A percentile compares a stretch with the other conserved stretches of the same genome.
phyloP scores from a whole-genome alignment of 2,329 filamentous ascomycete species.

The Didymella segeticola region DNA sequence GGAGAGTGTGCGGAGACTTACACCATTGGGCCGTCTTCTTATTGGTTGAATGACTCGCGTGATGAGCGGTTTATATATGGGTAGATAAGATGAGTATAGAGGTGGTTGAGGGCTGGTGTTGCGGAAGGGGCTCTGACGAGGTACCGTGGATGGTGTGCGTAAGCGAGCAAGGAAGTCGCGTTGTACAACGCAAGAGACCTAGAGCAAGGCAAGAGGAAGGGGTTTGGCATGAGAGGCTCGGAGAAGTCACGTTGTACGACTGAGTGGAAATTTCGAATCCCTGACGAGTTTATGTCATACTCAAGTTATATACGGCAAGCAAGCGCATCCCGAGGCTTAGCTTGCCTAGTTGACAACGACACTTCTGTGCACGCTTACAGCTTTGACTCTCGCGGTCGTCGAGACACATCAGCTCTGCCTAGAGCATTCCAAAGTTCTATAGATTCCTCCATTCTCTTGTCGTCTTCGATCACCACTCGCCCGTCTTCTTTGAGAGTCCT shows the following conservation, averaged over 20 bases:
- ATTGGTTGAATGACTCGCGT: background rate
- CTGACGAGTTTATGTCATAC: no score
- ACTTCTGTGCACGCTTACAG: background rate
- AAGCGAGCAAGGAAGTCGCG: background rate
- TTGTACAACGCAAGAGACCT: background rate
- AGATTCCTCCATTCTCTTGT: slow-evolving; percentile 56
- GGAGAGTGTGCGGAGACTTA: background rate
- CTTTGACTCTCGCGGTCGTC: slow-evolving; percentile 5
- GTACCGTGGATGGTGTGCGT: background rate
- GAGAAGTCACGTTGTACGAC: no score
- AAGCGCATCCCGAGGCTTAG: no score
- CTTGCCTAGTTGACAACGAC: background rate
- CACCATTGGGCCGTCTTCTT: background rate
- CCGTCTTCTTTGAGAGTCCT: slow-evolving; percentile 57
- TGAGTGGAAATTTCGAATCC: no score
- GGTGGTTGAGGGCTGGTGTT: background rate
- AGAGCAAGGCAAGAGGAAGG: no score
- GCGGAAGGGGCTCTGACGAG: background rate
- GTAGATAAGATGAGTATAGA: no score
- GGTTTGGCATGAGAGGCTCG: no score
- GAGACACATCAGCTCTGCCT: slow-evolving; percentile 25
- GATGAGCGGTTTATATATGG: background rate
- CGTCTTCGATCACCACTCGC: slow-evolving; percentile 54
- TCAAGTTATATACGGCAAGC: no score
- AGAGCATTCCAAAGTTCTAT: slow-evolving; percentile 57